These are phyloP conservation scores for Ascochyta fabae DNA, from an alignment of 2,329 filamentous ascomycete genomes.

Conservation along the genomic window DNA sequence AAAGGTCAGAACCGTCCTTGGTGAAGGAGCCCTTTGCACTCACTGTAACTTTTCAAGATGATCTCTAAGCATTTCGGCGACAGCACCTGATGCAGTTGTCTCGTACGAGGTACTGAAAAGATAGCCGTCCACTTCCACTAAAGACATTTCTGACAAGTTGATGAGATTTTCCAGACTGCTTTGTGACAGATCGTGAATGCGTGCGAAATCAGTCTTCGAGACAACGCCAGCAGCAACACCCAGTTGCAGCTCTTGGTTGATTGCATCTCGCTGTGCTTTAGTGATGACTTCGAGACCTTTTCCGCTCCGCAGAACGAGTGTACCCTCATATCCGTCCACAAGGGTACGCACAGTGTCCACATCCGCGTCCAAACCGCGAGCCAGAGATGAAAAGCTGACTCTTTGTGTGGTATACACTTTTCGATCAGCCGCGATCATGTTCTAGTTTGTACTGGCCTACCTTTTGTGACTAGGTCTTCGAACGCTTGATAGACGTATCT, in stretches of 20 bases:
- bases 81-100: constrained; percentile 6
- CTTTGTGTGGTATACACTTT: constrained; percentile 19
- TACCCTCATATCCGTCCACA: constrained; percentile 21
- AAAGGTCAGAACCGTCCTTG: constrained; percentile 2
- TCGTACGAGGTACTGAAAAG: constrained; percentile 28
- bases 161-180: constrained; percentile 33
- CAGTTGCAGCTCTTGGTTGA: constrained; percentile 20
- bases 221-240: constrained; percentile 21
- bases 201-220: constrained; percentile 24
- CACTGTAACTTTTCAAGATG: constrained; percentile 24
- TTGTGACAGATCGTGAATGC: constrained; percentile 29
- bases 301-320: constrained; percentile 33
- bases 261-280: constrained; percentile 26
- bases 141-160: constrained; percentile 14
- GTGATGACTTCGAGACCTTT: constrained; percentile 34
- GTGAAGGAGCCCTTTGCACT: not conserved
- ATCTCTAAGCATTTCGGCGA: constrained; percentile 18
- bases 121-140: constrained; percentile 25
- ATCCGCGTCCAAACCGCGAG: constrained; percentile 31
- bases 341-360: constrained; percentile 27
- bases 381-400: constrained; percentile 23
- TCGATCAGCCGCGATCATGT: constrained; percentile 2
- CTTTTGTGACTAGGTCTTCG: constrained; percentile 24
- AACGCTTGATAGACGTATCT: constrained; percentile 29
- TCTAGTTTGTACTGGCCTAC: not conserved